Base-by-base conservation (phyloP, 1,284 basidiomycete genomes). In the Cyathus olla region DNA sequence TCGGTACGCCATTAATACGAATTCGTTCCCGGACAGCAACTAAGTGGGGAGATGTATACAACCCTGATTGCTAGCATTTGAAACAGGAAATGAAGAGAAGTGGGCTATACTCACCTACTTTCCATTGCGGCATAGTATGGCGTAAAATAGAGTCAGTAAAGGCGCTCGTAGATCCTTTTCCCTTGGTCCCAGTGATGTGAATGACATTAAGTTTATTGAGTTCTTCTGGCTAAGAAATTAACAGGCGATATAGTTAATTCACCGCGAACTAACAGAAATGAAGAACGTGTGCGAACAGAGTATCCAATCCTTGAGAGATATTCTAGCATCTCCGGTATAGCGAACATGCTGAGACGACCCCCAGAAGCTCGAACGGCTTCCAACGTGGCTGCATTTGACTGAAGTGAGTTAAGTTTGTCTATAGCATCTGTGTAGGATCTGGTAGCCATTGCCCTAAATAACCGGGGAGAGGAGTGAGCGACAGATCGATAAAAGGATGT, bases 121-220 rank as follows among this genome's bases (percentile, higher is more conserved):
- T 94, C 86, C 89, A 91, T 3, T 84, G 78, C 5, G 93, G 93
- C 65, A 77, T 85, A 9, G 83, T 76, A 66, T 86, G 83, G 29
- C 90, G 87, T 58, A 95, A 76, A 56, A 94, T 88, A 8, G 91
- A 93, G 74, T 95, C 91, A 3, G 88, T 87, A 70, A 99, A 99
- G 2, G 98, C 97, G 60, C 94, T 95, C 0, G 98, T 98, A 3
- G 96, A 99, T 3, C 98, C 98, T 76, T 99, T 99, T 49, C 98
- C 98, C 80, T 99, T 99, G 4, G 98, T 99, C 3, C 98, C 98
- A 15, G 98, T 97, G 71, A 99, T 92, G 81, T 99, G 98, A 35
- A 99, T 88, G 58, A 97, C 95, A 76, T 99, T 98, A 64, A 99
- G 84, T 51, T 81, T 80, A 76, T 99, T 97, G 56, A 99, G 84